Evolutionary conservation across 352 stramenopile genomes (phyloP).

Genomic region (Pythium guiyangense): DNA sequence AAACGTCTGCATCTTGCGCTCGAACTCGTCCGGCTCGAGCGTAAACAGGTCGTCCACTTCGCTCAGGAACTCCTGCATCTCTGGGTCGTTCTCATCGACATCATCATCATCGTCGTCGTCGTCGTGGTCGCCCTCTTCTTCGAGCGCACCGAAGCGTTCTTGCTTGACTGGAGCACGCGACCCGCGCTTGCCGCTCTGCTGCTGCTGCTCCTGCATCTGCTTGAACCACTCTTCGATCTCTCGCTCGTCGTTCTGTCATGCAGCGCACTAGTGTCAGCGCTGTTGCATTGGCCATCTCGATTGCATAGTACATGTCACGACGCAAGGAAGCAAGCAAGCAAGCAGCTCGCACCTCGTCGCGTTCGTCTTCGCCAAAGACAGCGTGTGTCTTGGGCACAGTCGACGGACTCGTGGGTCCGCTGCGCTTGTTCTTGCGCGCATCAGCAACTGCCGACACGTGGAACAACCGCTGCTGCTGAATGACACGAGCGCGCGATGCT

Average conservation of each 20-base stretch:
- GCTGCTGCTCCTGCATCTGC: conserved; percentile 33
- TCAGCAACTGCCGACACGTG: conserved; percentile 31
- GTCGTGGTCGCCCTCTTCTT: conserved; percentile 14
- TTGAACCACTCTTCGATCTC: conserved; percentile 45
- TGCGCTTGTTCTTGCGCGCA: conserved; percentile 42
- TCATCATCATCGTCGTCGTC: conserved; percentile 19
- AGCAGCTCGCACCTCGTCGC: conserved; percentile 18
- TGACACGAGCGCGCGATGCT: not conserved
- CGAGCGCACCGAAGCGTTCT: conserved; percentile 22
- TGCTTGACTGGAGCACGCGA: conserved; percentile 20
- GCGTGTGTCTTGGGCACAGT: conserved; percentile 11
- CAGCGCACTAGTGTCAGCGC: not conserved
- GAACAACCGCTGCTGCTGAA: conserved; percentile 21
- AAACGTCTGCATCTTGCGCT: conserved; percentile 47
- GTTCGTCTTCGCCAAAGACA: conserved; percentile 24
- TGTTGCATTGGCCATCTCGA: not conserved
- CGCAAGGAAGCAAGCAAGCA: not conserved
- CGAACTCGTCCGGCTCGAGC: conserved; percentile 55
- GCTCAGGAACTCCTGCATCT: conserved; percentile 63
- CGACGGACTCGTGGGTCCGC: conserved; percentile 12
- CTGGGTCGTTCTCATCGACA: conserved; percentile 34
- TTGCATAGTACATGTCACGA: not conserved
- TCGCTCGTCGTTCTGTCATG: conserved; percentile 27
- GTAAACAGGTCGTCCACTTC: conserved; percentile 68
- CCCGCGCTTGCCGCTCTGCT: conserved; percentile 15